phyloP scores from a whole-genome alignment of 352 stramenopile species.

The Saprolegnia parasitica region DNA sequence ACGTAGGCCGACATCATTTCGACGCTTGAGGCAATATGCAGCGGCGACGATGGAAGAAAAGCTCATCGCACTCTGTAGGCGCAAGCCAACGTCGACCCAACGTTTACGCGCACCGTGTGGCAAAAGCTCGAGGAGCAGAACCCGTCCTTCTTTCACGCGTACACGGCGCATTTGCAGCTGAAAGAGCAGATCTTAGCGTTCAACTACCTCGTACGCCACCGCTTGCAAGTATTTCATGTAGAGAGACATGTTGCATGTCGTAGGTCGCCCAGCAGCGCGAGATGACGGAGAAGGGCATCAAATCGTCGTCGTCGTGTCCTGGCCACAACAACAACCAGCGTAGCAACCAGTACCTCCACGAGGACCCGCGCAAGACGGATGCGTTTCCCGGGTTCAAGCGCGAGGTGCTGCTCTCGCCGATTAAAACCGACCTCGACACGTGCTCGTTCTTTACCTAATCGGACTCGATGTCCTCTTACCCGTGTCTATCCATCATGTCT shows the following conservation, averaged over 20 bases:
- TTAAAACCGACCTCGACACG: slow-evolving; percentile 82
- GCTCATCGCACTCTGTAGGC: slow-evolving; percentile 55
- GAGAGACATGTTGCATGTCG: no score
- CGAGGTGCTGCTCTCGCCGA: slow-evolving; percentile 58
- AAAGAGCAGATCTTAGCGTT: slow-evolving; percentile 89
- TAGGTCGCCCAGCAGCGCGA: slow-evolving; percentile 29
- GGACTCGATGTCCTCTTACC: no score
- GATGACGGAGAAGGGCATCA: not conserved
- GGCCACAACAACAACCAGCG: not conserved
- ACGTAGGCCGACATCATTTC: slow-evolving; percentile 39
- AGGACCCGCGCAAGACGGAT: not conserved
- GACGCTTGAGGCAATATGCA: slow-evolving; percentile 32
- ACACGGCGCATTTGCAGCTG: slow-evolving; percentile 76
- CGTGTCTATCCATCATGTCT: no score
- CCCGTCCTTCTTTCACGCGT: slow-evolving; percentile 83
- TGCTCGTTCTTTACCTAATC: slow-evolving; percentile 76
- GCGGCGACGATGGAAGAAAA: slow-evolving; percentile 36
- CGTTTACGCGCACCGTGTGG: slow-evolving; percentile 84
- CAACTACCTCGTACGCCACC: slow-evolving; percentile 81
- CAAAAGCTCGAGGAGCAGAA: slow-evolving; percentile 91
- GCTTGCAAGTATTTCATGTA: not conserved
- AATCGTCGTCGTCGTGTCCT: not conserved
- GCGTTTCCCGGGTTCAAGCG: not conserved
- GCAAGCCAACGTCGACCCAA: slow-evolving; percentile 78
- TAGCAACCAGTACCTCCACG: no score